phyloP scores from a whole-genome alignment of 1,139 yeast species.

The Chernovozyma aurita region DNA sequence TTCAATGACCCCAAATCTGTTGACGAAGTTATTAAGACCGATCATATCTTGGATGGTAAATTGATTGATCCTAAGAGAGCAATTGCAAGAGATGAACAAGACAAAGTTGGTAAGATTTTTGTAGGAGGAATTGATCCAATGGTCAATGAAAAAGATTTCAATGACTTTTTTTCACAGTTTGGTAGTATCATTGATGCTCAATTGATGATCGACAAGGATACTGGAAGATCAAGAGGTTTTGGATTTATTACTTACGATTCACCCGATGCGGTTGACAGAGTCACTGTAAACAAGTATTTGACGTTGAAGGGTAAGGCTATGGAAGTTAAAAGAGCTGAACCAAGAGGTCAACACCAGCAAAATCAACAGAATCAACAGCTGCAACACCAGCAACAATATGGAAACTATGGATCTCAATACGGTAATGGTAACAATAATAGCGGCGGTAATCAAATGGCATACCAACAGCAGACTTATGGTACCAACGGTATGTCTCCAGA shows the following conservation, averaged over 20 bases:
- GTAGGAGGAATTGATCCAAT: constrained; percentile 98
- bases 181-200: constrained; percentile 96
- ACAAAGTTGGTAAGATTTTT: constrained; percentile 93
- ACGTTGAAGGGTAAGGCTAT: constrained; percentile 85
- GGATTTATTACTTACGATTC: constrained; percentile 97
- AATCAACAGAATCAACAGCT: constrained; percentile 36
- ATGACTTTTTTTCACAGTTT: constrained; percentile 80
- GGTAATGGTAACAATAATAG: constrained; percentile 9
- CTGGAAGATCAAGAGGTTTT: constrained; percentile 96
- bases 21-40: constrained; percentile 80
- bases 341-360: constrained; percentile 58
- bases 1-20: constrained; percentile 81
- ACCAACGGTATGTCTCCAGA: constrained; percentile 67
- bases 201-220: constrained; percentile 95
- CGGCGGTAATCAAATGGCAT: constrained; percentile 23
- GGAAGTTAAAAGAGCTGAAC: constrained; percentile 98
- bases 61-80: constrained; percentile 98
- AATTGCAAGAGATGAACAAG: constrained; percentile 97
- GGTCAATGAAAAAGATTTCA: constrained; percentile 89
- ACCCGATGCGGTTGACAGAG: constrained; percentile 92
- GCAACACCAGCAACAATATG: constrained; percentile 27
- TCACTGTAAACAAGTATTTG: constrained; percentile 77
- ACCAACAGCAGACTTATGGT: constrained; percentile 26
- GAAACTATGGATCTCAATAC: constrained; percentile 33
- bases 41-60: constrained; percentile 92